Conservation (phyloP, 192 early-diverging fungal species). For the Coemansia sp. region DNA sequence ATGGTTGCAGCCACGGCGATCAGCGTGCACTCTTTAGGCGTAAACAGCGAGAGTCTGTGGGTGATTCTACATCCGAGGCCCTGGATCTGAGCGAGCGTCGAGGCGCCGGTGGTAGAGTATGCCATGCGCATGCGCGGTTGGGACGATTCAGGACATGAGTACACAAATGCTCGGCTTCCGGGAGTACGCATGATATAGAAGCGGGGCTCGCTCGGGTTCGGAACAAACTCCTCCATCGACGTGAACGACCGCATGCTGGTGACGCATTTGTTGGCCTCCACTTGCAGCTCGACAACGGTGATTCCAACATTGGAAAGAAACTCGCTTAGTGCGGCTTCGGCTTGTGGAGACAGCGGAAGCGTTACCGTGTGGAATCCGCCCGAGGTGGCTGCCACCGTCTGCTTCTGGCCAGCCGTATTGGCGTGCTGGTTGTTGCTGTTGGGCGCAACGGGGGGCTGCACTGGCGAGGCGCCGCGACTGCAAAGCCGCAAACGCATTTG, state of each 20-base stretch:
- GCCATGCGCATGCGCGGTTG: constrained; percentile 55
- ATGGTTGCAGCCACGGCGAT: constrained; percentile 43
- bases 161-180: constrained; percentile 47
- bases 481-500: constrained; percentile 41
- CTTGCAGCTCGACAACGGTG: constrained; percentile 45
- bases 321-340: constrained; percentile 25
- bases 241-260: constrained; percentile 27
- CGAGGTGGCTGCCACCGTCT: constrained; percentile 44
- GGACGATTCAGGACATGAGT: constrained; percentile 50
- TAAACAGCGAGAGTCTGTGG: constrained; percentile 43
- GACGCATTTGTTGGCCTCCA: constrained; percentile 39
- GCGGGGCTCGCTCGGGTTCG: constrained; percentile 42
- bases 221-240: constrained; percentile 39
- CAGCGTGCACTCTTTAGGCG: constrained; percentile 48
- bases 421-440: constrained; percentile 34
- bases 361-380: constrained; percentile 55
- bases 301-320: constrained; percentile 35
- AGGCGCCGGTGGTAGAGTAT: constrained; percentile 45
- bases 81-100: constrained; percentile 46
- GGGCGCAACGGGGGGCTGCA: constrained; percentile 8
- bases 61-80: constrained; percentile 41
- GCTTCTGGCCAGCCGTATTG: constrained; percentile 35
- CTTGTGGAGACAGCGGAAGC: constrained; percentile 41
- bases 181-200: constrained; percentile 55
- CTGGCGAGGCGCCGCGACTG: constrained; percentile 17